Evolutionary conservation across 257 asterid genomes (phyloP).

Genomic region (Craterostigma plantagineum): DNA sequence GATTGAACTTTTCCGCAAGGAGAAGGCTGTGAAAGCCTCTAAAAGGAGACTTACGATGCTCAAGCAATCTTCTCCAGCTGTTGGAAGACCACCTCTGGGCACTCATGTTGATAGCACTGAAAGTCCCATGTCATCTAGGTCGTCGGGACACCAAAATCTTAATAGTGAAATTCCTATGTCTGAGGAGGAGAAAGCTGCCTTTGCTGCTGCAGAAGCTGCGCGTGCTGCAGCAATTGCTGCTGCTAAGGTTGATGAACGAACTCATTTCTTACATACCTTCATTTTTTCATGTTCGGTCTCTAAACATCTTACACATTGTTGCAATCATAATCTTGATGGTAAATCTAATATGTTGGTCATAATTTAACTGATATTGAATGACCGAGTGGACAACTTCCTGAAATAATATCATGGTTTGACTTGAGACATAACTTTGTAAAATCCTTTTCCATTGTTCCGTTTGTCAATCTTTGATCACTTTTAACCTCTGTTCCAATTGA

Average conservation of each 20-base stretch:
- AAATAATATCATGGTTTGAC: background rate
- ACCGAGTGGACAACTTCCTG: too few species aligned
- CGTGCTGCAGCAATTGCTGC: conserved; percentile 87
- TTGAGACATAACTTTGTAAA: background rate
- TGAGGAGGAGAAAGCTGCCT: conserved; percentile 84
- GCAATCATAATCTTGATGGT: too few species aligned
- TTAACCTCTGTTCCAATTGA: too few species aligned
- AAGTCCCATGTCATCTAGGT: conserved; percentile 15
- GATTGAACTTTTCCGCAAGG: conserved; percentile 90
- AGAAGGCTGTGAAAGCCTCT: conserved; percentile 31
- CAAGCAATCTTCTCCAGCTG: conserved; percentile 21
- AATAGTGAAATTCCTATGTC: conserved; percentile 43
- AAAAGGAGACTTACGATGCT: too few species aligned
- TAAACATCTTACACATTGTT: background rate
- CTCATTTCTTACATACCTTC: conserved; percentile 9
- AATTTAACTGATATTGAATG: too few species aligned
- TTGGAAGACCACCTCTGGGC: conserved; percentile 67
- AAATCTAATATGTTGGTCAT: too few species aligned
- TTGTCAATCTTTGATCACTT: background rate
- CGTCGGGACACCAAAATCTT: conserved; percentile 16
- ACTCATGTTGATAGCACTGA: conserved; percentile 22
- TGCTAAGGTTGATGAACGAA: conserved; percentile 59
- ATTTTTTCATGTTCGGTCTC: background rate
- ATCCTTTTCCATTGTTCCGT: background rate
- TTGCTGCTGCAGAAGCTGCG: conserved; percentile 92